Conservation (phyloP, 441 rosid genomes). For the Adansonia grandidieri region DNA sequence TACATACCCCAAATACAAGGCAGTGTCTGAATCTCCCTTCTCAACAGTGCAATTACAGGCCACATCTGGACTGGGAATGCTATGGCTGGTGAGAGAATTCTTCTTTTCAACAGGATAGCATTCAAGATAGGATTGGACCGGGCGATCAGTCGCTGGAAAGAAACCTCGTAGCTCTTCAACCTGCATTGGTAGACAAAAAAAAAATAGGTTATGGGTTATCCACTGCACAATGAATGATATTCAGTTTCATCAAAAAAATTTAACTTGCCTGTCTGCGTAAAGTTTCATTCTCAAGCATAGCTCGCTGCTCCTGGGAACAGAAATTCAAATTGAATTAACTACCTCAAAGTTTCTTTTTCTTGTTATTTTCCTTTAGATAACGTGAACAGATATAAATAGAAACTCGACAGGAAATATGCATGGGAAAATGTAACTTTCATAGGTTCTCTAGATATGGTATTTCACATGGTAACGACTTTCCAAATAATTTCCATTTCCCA, state of each 20-base stretch:
- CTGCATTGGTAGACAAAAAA: constrained; percentile 37
- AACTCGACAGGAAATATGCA: constrained; percentile 1
- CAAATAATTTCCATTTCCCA: neutral
- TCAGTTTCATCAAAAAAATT: constrained; percentile 19
- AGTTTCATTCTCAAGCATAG: constrained; percentile 87
- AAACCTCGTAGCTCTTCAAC: constrained; percentile 80
- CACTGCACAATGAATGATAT: constrained; percentile 3
- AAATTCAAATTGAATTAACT: constrained; percentile 12
- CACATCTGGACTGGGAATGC: constrained; percentile 42
- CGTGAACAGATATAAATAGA: neutral
- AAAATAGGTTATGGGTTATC: neutral
- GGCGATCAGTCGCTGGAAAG: constrained; percentile 51
- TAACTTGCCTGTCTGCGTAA: constrained; percentile 75
- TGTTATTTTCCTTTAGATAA: neutral
- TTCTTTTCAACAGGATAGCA: constrained; percentile 56
- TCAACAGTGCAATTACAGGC: constrained; percentile 45
- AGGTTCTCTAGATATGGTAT: neutral
- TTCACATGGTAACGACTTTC: neutral
- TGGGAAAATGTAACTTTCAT: neutral
- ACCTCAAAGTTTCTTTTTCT: neutral
- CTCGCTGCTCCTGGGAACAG: constrained; percentile 70
- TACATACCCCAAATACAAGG: constrained; percentile 79
- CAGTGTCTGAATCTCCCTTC: constrained; percentile 77
- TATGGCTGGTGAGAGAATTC: constrained; percentile 43
- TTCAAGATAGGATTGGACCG: constrained; percentile 53